Base-by-base conservation (phyloP, 1,284 basidiomycete species). In the Ustilago hordei region DNA sequence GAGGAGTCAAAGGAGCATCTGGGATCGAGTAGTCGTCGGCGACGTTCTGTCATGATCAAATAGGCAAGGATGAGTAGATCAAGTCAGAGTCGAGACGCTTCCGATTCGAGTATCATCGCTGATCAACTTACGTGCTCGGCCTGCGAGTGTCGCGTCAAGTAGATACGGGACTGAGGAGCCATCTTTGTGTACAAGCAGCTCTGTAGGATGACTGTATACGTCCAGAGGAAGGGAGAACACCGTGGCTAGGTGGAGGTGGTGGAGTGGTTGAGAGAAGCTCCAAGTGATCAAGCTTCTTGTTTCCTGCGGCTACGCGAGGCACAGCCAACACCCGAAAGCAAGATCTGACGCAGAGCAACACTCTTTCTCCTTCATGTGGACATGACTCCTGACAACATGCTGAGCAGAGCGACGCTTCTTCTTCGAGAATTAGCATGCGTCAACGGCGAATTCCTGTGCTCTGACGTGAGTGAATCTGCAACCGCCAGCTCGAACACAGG, bases 1-100 rank as follows among this genome's bases (percentile, higher is more conserved):
- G 78, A 3, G 73, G 71, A 8, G 84, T 86, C 54, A 86, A 72
- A 12, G 84, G 82, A 31, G 84, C 84, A 75, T 86, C 84, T 45
- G 69, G 75, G 41, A 85, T 80, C n/a, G 69, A 74, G 60, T 79
- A 78, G 75, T 82, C 79, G 32, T 76, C 77, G 41, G 72, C 73
- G 35, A 78, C 81, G 41, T 82, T 82, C 79, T 82, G 48, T 23
- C 8, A 36, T 59, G 17, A 11, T 17, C 5, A 9, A 9, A 28
- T 28, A 54, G n/a, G 48, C 3, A 48, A 47, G 8, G 2, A 28
- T n/a, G n/a, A 28, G 31, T 15, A 3, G 32, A 43, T 38, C 48
- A 36, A 15, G 8, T 55, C 52, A 34, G 43, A 38, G 36, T 9
- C 48, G 8, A 50, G 23, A 7, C 9, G 31, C 23, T 28, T 28